Base-by-base conservation (phyloP, 805 yeast genomes). In the Starmerella lactis-condensi region DNA sequence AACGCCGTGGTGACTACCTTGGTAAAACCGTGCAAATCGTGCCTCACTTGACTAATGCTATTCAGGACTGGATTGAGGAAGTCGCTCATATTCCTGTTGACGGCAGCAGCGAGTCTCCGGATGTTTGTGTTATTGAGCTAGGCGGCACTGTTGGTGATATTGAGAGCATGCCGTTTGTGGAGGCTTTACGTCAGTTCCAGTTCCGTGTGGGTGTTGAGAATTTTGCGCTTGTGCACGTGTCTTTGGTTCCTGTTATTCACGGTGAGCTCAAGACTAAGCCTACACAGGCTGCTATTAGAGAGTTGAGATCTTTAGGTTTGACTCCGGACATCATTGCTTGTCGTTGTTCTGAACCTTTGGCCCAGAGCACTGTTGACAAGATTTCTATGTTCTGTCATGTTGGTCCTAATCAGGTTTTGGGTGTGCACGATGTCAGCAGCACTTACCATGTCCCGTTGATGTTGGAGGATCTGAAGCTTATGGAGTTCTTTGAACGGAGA, bases 101-200 rank as follows among this genome's bases (percentile, higher is more conserved):
- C 54, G 67, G 64, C 32, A 67, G 83, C 22, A 91, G 89, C 33
- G 63, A 72, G 53, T 75, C 72, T 48, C 99, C 99, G 21, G 96
- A 89, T 46, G 76, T 89, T 32, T 89, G 99, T 65, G 82, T 89
- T 52, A 73, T 89, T 43, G 99, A 85, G 62, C 67, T 89, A 38
- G 99, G 99, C 55, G 99, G 99, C 55, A 89, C 99, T 19, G 98
- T 89, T 37, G 99, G 99, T 52, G 99, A 89, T 54, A 89, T 89
- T 50, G 99, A 89, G 62, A 72, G 85, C 52, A 98, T 96, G 32
- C 98, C 99, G 17, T 89, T 89, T 45, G 95, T 89, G 34, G 99
- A 89, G 62, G 99, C 99, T 17, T 69, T 89, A 41, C 77, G 99
- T 65, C 99, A 89, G 60, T 89, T 89, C 61, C 98, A 89, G 64